phyloP scores from a whole-genome alignment of 768 basidiomycete genomes.

The Rhodocollybia butyracea region DNA sequence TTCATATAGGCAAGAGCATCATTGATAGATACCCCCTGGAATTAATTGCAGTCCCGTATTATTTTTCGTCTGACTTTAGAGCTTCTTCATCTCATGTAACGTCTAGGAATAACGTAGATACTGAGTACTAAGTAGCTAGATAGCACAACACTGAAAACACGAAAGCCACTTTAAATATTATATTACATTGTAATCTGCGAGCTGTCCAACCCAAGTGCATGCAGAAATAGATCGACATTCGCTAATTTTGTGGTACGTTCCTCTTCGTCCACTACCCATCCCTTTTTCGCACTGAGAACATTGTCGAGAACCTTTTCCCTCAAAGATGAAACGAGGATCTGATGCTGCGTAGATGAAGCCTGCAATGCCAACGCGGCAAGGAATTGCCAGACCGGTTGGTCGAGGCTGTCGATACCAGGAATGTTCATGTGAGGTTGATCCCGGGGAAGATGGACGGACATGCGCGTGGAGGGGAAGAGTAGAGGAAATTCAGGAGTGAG shows the following conservation, averaged over 20 bases:
- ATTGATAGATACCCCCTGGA: not conserved
- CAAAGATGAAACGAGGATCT: slow-evolving; percentile 76
- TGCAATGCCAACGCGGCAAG: slow-evolving; percentile 85
- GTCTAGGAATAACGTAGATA: not conserved
- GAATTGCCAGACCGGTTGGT: slow-evolving; percentile 95
- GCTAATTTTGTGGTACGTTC: slow-evolving; percentile 75
- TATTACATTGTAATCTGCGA: slow-evolving; percentile 66
- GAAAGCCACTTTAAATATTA: not conserved
- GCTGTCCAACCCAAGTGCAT: slow-evolving; percentile 70
- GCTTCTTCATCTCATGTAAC: too few species aligned
- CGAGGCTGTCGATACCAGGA: slow-evolving; percentile 59
- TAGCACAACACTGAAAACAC: not conserved
- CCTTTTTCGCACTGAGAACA: slow-evolving; percentile 74
- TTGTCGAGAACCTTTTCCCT: slow-evolving; percentile 94
- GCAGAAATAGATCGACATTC: slow-evolving; percentile 91
- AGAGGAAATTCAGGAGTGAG: slow-evolving; percentile 71
- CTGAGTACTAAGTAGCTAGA: too few species aligned
- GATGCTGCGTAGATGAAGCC: slow-evolving; percentile 84
- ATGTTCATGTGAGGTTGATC: slow-evolving; percentile 26
- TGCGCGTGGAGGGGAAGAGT: slow-evolving; percentile 90
- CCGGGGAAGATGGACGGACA: slow-evolving; percentile 35
- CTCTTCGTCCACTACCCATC: slow-evolving; percentile 69
- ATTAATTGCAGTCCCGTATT: too few species aligned
- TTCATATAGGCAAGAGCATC: too few species aligned
- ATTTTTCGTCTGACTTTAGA: too few species aligned